These are phyloP conservation scores for Coriaria nepalensis DNA, from an alignment of 306 rosid species.

Conservation along the genomic window DNA sequence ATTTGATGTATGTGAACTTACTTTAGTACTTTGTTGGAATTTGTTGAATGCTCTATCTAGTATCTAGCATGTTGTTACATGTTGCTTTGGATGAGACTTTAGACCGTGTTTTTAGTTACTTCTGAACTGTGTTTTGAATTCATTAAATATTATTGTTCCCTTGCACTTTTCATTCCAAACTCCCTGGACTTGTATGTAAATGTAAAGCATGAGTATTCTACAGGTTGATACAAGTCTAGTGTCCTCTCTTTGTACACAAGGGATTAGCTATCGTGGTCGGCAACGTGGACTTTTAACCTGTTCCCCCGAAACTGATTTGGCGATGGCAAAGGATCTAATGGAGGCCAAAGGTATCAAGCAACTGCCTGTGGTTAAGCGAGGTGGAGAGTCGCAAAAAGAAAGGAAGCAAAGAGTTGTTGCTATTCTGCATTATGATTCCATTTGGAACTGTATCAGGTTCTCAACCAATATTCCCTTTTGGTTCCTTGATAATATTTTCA, in stretches of 20 bases:
- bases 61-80: too few species aligned
- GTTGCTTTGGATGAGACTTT: too few species aligned
- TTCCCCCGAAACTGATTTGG: conserved; percentile 62
- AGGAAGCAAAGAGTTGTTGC: conserved; percentile 62
- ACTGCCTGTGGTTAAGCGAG: conserved; percentile 78
- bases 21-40: too few species aligned
- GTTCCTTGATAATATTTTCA: conserved; percentile 5
- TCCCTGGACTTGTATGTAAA: conserved; percentile 10
- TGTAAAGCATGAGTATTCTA: conserved; percentile 13
- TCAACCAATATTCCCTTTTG: conserved; percentile 10
- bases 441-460: conserved; percentile 73
- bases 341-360: conserved; percentile 90
- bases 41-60: too few species aligned
- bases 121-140: background rate
- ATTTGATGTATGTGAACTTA: conserved; percentile 41
- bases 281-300: conserved; percentile 78
- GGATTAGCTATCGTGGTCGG: conserved; percentile 65
- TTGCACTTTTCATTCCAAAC: conserved; percentile 1
- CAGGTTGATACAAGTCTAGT: conserved; percentile 57
- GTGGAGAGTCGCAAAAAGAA: conserved; percentile 29
- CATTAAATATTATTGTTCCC: background rate
- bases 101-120: background rate
- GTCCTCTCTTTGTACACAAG: conserved; percentile 78
- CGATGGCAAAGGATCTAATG: conserved; percentile 85
- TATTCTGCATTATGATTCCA: conserved; percentile 63